These are phyloP conservation scores for Xylariales sp. DNA, from an alignment of 2,329 filamentous ascomycete genomes.

Conservation along the genomic window DNA sequence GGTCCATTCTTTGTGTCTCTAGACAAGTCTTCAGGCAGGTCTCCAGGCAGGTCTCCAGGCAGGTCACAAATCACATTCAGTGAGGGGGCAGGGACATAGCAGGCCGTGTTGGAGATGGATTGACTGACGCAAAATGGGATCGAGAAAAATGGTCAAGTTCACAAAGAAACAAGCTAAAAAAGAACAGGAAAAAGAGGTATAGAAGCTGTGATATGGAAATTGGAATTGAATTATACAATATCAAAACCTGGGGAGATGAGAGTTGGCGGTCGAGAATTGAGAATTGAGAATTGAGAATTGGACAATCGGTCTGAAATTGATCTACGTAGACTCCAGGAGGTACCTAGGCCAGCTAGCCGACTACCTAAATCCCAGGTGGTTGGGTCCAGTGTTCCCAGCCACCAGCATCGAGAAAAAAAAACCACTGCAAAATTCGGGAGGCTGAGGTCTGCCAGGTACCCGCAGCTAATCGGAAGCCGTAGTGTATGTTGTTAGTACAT, in stretches of 20 bases:
- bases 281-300: slow-evolving; percentile 17
- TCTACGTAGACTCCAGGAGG: neutral
- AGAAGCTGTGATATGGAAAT: neutral
- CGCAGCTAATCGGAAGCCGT: slow-evolving; percentile 31
- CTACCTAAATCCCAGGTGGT: slow-evolving; percentile 32
- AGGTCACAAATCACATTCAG: slow-evolving; percentile 13
- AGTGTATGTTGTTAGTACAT: too few relatives aligned
- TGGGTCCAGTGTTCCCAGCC: slow-evolving; percentile 33
- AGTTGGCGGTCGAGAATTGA: slow-evolving; percentile 8
- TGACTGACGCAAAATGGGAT: neutral
- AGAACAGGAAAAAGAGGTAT: neutral
- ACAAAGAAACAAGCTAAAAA: neutral
- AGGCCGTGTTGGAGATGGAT: neutral
- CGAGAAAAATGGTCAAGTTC: neutral
- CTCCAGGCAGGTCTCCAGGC: neutral
- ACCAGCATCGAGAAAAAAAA: slow-evolving; percentile 13
- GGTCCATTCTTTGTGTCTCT: slow-evolving; percentile 28
- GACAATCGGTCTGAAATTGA: neutral
- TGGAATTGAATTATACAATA: neutral
- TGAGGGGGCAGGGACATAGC: slow-evolving; percentile 1
- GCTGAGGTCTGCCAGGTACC: slow-evolving; percentile 38
- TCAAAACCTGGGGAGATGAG: neutral
- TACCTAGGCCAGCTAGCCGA: neutral
- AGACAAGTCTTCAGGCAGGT: neutral
- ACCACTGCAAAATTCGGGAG: slow-evolving; percentile 27